Conservation (phyloP, 2,329 filamentous ascomycete species). For the Lachnellula cervina region DNA sequence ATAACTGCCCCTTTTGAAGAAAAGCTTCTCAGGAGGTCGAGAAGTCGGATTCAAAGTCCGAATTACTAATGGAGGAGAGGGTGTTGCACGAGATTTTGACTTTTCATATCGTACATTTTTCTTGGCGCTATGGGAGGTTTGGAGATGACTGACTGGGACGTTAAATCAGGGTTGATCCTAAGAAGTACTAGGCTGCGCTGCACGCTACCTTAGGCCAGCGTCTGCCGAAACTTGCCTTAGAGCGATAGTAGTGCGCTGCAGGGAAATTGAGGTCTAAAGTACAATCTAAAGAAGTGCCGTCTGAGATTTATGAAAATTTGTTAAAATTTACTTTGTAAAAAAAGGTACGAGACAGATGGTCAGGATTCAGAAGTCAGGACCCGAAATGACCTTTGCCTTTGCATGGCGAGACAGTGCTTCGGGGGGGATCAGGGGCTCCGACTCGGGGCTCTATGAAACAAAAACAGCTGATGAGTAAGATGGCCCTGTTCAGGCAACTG, state of each 20-base stretch:
- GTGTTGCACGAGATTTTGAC: neutral
- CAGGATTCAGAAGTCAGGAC: too few relatives aligned
- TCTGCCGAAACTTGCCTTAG: conserved; percentile 22
- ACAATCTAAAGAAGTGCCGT: conserved; percentile 6
- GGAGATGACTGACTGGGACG: conserved; percentile 5
- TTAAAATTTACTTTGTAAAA: neutral
- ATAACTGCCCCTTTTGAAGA: neutral
- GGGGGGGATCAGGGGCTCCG: neutral
- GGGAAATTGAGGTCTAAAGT: conserved; percentile 19
- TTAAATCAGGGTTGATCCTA: conserved; percentile 19
- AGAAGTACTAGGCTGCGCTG: neutral
- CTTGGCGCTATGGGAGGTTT: neutral
- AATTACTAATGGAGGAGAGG: neutral
- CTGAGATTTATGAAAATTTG: neutral
- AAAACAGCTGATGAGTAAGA: conserved; percentile 6
- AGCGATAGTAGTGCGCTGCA: conserved; percentile 5
- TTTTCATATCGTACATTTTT: neutral
- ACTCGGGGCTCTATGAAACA: conserved; percentile 12
- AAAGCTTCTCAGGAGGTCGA: neutral
- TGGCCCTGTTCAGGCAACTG: neutral
- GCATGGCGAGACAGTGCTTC: neutral
- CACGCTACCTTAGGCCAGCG: conserved; percentile 1
- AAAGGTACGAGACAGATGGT: too few relatives aligned
- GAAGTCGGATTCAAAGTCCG: neutral
- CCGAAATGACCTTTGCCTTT: too few relatives aligned